Base-by-base conservation (phyloP, 768 basidiomycete genomes). In the Tricholoma saponaceum region DNA sequence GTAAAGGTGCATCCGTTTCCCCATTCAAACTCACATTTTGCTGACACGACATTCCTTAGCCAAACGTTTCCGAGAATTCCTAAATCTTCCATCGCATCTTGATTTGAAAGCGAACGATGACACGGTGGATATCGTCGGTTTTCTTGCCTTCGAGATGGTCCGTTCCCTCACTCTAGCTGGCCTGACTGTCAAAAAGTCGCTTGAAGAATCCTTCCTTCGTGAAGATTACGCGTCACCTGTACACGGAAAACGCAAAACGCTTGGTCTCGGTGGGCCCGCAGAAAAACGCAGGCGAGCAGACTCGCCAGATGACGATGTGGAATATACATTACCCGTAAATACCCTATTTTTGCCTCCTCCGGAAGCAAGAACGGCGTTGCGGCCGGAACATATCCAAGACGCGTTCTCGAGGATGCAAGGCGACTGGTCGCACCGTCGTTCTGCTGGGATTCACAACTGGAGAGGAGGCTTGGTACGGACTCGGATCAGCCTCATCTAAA, bases 141-240 rank as follows among this genome's bases (percentile, higher is more conserved):
- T 98, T 75, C 84, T 98, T 44, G 90, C 93, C 0, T 98, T 96
- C 72, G 95, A 98, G 71, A 95, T 96, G 87, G 95, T 98, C 28
- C 87, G 95, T 52, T 91, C 92, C 2, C 82, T 98, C 50, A 95
- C 93, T 0, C 80, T 96, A 41, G 92, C 90, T 1, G 95, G 92
- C 2, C 81, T 95, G 35, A 84, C 87, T 28, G 87, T 95, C 65
- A 92, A 92, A 72, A 86, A 83, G 62, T 80, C 87, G 3, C 76
- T 92, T 35, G 90, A 90, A 68, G 87, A 91, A 58, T 81, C 86
- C 2, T 81, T 83, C 62, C 72, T 87, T 8, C 78, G 81, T 3
- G 89, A 88, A 52, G 84, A 86, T 58, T 85, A 85, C 58, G 73
- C 80, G 2, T 83, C 88, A 0, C 84, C 86, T 0, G 72, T 83